phyloP scores from a whole-genome alignment of 1,284 basidiomycete species.

The Tremellales sp. region DNA sequence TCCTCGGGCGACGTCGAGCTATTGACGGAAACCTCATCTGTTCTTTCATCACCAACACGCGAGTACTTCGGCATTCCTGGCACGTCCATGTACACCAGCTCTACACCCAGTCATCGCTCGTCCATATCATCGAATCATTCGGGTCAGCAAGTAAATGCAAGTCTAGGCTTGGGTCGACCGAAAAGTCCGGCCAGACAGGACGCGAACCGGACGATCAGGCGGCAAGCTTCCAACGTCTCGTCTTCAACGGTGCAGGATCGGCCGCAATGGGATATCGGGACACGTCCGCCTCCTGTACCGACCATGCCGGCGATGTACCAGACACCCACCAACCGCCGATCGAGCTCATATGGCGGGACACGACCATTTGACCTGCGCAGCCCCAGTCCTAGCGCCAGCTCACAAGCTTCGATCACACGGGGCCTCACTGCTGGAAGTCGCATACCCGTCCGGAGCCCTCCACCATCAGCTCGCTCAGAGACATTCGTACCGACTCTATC shows the following conservation, averaged over 20 bases:
- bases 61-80: no score
- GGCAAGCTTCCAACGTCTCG: neutral
- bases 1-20: no score
- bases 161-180: no score
- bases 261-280: conserved; percentile 31
- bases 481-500: neutral
- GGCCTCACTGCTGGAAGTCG: neutral
- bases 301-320: neutral
- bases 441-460: neutral
- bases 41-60: no score
- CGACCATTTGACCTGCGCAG: conserved; percentile 7
- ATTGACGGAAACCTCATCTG: no score
- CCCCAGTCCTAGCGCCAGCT: conserved; percentile 22
- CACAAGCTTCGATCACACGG: conserved; percentile 3
- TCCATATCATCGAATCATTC: no score
- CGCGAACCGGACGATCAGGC: neutral
- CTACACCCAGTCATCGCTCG: no score
- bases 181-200: no score
- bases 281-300: conserved; percentile 1
- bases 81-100: no score
- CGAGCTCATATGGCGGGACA: conserved; percentile 6
- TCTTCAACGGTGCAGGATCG: conserved; percentile 4
- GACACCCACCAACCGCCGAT: conserved; percentile 14
- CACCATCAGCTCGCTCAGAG: neutral
- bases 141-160: no score